A percentile compares a stretch with the other conserved stretches of the same genome.
phyloP scores from a whole-genome alignment of 2,329 filamentous ascomycete species.

The Lachnellula subtilissima region DNA sequence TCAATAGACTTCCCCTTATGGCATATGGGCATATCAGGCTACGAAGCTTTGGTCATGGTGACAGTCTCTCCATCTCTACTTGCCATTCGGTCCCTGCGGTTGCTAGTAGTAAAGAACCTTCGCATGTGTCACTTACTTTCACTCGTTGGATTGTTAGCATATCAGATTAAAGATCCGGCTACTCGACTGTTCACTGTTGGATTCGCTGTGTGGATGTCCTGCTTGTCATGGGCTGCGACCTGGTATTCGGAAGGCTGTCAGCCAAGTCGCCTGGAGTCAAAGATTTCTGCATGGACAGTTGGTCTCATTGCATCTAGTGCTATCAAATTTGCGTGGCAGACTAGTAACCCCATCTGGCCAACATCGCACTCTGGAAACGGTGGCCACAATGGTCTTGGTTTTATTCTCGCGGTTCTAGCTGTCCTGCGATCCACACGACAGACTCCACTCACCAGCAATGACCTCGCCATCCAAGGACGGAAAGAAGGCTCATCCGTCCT shows the following conservation, averaged over 20 bases:
- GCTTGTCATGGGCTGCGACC: slow-evolving; percentile 77
- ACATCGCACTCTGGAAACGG: slow-evolving; percentile 87
- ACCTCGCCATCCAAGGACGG: slow-evolving; percentile 43
- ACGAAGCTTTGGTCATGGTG: slow-evolving; percentile 82
- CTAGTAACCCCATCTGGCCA: slow-evolving; percentile 96
- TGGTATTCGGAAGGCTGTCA: slow-evolving; percentile 75
- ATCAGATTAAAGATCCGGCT: slow-evolving; percentile 66
- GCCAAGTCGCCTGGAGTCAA: slow-evolving; percentile 70
- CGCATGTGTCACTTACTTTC: slow-evolving; percentile 71
- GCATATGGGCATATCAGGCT: slow-evolving; percentile 98
- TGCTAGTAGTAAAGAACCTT: slow-evolving; percentile 62
- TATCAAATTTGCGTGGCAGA: slow-evolving; percentile 87
- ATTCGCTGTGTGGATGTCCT: slow-evolving; percentile 75
- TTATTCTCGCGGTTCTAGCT: slow-evolving; percentile 70
- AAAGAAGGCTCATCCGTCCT: slow-evolving; percentile 65
- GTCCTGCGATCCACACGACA: slow-evolving; percentile 70
- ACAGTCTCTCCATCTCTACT: slow-evolving; percentile 79
- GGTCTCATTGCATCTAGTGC: slow-evolving; percentile 82
- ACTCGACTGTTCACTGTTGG: slow-evolving; percentile 75
- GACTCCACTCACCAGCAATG: slow-evolving; percentile 42
- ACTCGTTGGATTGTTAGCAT: slow-evolving; percentile 73
- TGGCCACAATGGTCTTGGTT: slow-evolving; percentile 82
- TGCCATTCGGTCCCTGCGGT: slow-evolving; percentile 63
- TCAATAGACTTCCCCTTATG: slow-evolving; percentile 82
- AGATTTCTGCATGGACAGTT: slow-evolving; percentile 72